phyloP scores from a whole-genome alignment of 257 asterid genomes.

The Striga asiatica region DNA sequence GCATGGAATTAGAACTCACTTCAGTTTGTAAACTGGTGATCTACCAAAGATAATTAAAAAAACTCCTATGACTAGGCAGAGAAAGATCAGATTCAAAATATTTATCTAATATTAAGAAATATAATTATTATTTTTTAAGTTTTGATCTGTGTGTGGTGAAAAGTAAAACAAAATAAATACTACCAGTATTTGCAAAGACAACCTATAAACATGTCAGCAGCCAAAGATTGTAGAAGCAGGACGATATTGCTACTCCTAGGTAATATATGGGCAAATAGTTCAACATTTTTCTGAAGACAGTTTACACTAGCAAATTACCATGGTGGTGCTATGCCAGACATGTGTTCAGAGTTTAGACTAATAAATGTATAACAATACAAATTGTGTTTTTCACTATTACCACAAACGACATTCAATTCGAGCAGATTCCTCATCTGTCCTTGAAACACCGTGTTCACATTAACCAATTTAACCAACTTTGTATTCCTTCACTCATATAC shows the following conservation, averaged over 20 bases:
- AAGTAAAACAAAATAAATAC: background rate
- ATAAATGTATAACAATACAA: background rate
- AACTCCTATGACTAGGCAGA: background rate
- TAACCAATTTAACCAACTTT: background rate
- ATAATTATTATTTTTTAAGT: no score
- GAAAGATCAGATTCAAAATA: no score
- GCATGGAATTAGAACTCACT: background rate
- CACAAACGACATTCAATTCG: background rate
- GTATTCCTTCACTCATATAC: background rate
- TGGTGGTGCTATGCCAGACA: background rate
- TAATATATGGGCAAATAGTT: background rate
- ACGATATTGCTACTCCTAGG: background rate
- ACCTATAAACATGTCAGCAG: background rate
- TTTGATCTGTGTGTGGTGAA: background rate
- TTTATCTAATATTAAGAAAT: no score
- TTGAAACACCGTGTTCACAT: background rate
- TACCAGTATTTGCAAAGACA: background rate
- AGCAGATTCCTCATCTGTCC: background rate
- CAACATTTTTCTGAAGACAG: background rate
- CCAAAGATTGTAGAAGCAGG: background rate
- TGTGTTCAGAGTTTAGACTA: background rate
- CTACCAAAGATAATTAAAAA: background rate
- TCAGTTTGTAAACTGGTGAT: background rate
- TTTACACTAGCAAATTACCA: conserved; percentile 5
- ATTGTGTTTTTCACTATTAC: background rate